These are phyloP conservation scores for Psilocybe tampanensis DNA, from an alignment of 768 basidiomycete species.

Conservation along the genomic window DNA sequence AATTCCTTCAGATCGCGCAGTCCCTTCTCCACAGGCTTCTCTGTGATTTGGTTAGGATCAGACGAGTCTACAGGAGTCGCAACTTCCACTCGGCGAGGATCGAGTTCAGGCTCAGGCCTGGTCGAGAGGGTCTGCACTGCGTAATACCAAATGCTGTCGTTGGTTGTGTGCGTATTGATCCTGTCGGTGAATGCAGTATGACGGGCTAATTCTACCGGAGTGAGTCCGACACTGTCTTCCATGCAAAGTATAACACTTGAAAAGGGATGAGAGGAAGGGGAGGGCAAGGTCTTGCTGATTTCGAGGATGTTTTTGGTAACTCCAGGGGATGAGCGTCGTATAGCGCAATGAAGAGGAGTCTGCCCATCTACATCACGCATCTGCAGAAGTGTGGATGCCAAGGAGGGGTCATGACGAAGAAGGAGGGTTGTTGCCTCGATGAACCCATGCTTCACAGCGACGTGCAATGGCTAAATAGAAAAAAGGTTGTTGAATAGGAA, in stretches of 20 bases:
- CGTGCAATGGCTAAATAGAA: conserved; percentile 48
- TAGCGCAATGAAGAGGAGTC: conserved; percentile 55
- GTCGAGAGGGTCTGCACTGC: not conserved
- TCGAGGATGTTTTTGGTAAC: conserved; percentile 41
- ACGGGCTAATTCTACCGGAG: conserved; percentile 38
- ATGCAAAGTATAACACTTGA: conserved; percentile 36
- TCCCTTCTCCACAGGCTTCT: not conserved
- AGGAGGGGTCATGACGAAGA: conserved; percentile 34
- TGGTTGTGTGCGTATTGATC: conserved; percentile 8
- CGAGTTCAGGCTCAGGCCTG: not conserved
- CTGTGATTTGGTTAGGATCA: too few species aligned
- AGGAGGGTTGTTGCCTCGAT: conserved; percentile 35
- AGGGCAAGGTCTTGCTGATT: not conserved
- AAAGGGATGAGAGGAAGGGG: conserved; percentile 30
- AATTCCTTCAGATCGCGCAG: not conserved
- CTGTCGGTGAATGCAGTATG: conserved; percentile 30
- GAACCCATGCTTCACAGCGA: conserved; percentile 45
- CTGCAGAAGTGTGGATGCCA: conserved; percentile 28
- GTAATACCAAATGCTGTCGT: not conserved
- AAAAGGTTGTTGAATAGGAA: not conserved
- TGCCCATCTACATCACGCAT: conserved; percentile 49
- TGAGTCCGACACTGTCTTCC: conserved; percentile 55
- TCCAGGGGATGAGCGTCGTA: conserved; percentile 31
- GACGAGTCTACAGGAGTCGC: not conserved
- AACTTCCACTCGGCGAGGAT: not conserved